phyloP scores from a whole-genome alignment of 805 yeast genomes.

The Starmera quercuum region DNA sequence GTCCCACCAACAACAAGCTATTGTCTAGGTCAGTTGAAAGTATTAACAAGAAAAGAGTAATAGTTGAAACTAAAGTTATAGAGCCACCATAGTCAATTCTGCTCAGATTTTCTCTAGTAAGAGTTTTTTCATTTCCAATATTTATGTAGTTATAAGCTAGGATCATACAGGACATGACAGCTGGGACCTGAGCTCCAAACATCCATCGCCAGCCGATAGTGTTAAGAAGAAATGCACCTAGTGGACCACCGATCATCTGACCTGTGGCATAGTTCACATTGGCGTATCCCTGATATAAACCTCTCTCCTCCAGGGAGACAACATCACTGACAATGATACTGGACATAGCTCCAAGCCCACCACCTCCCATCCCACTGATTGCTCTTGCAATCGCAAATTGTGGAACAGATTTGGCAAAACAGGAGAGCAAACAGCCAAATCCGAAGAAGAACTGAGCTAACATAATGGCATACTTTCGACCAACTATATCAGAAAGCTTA shows the following conservation, averaged over 20 bases:
- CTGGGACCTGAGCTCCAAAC: slow-evolving; percentile 31
- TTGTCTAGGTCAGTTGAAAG: slow-evolving; percentile 17
- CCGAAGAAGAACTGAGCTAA: slow-evolving; percentile 36
- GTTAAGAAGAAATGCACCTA: slow-evolving; percentile 28
- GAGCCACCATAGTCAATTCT: slow-evolving; percentile 33
- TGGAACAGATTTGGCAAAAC: slow-evolving; percentile 29
- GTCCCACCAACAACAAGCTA: background rate
- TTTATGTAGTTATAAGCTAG: slow-evolving; percentile 14
- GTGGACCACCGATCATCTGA: slow-evolving; percentile 32
- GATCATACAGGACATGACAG: slow-evolving; percentile 17
- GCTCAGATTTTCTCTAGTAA: slow-evolving; percentile 20
- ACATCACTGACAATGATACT: slow-evolving; percentile 47
- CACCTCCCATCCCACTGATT: slow-evolving; percentile 48
- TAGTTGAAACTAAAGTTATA: slow-evolving; percentile 20
- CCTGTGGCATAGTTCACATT: slow-evolving; percentile 29
- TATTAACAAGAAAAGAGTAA: slow-evolving; percentile 23
- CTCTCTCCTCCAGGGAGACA: slow-evolving; percentile 42
- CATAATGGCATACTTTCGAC: slow-evolving; percentile 37
- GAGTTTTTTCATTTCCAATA: slow-evolving; percentile 5
- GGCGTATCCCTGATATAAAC: slow-evolving; percentile 43
- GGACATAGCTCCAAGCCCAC: slow-evolving; percentile 44
- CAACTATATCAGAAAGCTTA: slow-evolving; percentile 54
- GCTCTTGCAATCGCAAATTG: slow-evolving; percentile 42
- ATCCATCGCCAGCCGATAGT: slow-evolving; percentile 34
- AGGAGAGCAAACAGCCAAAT: slow-evolving; percentile 34